A percentile compares a stretch with the other conserved stretches of the same genome.
These are phyloP conservation scores for Euphorbia peplus DNA, from an alignment of 345 rosid genomes.

Conservation along the genomic window DNA sequence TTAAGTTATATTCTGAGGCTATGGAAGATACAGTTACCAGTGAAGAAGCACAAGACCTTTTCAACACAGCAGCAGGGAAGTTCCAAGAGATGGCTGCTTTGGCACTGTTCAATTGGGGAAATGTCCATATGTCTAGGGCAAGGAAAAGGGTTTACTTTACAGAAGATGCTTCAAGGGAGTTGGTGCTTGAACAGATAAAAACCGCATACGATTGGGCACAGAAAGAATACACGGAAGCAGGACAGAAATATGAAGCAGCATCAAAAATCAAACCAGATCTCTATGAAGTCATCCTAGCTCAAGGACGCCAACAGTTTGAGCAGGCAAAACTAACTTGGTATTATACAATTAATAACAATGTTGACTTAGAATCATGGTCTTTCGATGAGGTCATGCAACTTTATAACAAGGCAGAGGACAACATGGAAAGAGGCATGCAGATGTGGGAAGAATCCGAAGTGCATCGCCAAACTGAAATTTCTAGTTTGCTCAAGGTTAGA, in stretches of 20 bases:
- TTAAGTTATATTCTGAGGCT: constrained; percentile 81
- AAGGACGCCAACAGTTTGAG: constrained; percentile 82
- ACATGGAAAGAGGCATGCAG: constrained; percentile 65
- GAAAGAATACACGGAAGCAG: constrained; percentile 52
- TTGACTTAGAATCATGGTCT: constrained; percentile 63
- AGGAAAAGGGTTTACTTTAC: constrained; percentile 58
- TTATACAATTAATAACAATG: constrained; percentile 53
- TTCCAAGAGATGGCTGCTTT: constrained; percentile 87
- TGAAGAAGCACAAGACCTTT: constrained; percentile 74
- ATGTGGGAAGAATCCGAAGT: constrained; percentile 58
- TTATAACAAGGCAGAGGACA: constrained; percentile 70
- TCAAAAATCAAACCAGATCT: constrained; percentile 75
- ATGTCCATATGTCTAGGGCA: constrained; percentile 80
- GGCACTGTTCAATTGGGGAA: constrained; percentile 87
- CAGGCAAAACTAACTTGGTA: constrained; percentile 89
- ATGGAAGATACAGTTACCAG: constrained; percentile 89
- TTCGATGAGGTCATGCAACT: constrained; percentile 45
- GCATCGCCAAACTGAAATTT: constrained; percentile 26
- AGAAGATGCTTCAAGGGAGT: constrained; percentile 56
- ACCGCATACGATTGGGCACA: constrained; percentile 57
- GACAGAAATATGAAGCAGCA: constrained; percentile 70
- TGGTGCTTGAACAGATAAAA: constrained; percentile 47
- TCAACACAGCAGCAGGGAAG: constrained; percentile 64
- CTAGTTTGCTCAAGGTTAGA: constrained; percentile 20
- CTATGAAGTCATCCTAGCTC: constrained; percentile 63